Evolutionary conservation across 23 red algal genomes (phyloP).

Genomic region (Gracilaria gracilis): DNA sequence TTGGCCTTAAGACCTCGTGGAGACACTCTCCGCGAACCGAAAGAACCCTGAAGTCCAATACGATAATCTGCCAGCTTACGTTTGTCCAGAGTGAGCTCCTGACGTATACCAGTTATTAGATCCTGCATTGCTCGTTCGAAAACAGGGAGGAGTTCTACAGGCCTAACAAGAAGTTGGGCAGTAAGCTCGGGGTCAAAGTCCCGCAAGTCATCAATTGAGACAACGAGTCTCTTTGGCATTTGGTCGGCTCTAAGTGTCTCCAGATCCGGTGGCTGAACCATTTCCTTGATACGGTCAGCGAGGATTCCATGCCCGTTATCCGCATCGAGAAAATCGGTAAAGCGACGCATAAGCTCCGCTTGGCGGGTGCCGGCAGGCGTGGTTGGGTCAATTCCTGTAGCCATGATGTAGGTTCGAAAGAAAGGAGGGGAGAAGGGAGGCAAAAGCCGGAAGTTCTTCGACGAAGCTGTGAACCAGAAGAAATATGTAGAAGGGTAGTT

Average conservation of each 20-base stretch:
- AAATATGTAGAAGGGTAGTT: not conserved
- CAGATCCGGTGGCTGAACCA: constrained; percentile 60
- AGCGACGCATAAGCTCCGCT: constrained; percentile 76
- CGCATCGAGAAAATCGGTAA: constrained; percentile 73
- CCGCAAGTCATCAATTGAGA: constrained; percentile 83
- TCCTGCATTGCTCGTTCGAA: constrained; percentile 90
- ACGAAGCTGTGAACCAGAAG: not conserved
- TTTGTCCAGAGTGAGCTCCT: constrained; percentile 56
- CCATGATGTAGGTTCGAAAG: constrained; percentile 18
- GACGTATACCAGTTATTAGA: constrained; percentile 62
- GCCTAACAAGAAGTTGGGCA: constrained; percentile 46
- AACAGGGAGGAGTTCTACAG: constrained; percentile 75
- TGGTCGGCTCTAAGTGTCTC: constrained; percentile 36
- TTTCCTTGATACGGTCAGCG: constrained; percentile 58
- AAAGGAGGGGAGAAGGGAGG: not conserved
- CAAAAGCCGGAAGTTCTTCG: not conserved
- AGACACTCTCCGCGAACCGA: constrained; percentile 82
- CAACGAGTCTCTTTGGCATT: constrained; percentile 72
- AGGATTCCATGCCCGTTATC: constrained; percentile 68
- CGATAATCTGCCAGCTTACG: constrained; percentile 62
- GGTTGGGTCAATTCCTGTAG: constrained; percentile 31
- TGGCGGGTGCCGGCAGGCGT: constrained; percentile 54
- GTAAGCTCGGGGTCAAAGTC: constrained; percentile 80
- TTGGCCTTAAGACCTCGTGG: constrained; percentile 88
- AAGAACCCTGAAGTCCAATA: constrained; percentile 88